Percentiles rank a stretch among this genome's conserved stretches.
Conservation (phyloP, 768 basidiomycete species). For the Kwoniella europaea region DNA sequence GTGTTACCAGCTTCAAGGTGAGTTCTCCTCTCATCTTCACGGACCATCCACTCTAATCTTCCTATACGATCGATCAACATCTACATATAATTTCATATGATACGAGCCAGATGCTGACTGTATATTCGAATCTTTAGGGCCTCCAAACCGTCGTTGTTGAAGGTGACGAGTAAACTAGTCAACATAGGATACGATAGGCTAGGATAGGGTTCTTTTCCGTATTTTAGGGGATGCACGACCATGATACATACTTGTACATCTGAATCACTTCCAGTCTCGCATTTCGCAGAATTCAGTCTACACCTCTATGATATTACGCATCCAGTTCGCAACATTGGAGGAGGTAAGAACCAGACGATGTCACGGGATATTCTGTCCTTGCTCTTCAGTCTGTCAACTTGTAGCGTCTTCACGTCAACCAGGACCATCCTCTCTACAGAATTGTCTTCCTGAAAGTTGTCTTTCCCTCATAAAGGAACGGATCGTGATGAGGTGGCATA, state of each 20-base stretch:
- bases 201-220: slow-evolving; percentile 11
- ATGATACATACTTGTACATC: slow-evolving; percentile 3
- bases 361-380: too few species aligned
- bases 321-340: too few species aligned
- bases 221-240: slow-evolving; percentile 15
- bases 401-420: too few species aligned
- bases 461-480: too few species aligned
- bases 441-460: too few species aligned
- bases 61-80: not conserved
- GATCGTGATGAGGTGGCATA: too few species aligned
- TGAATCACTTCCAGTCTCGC: too few species aligned
- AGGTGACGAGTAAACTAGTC: slow-evolving; percentile 54
- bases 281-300: too few species aligned
- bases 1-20: slow-evolving; percentile 78
- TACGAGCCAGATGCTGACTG: slow-evolving; percentile 16
- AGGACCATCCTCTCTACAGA: too few species aligned
- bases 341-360: too few species aligned
- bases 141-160: slow-evolving; percentile 83
- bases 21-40: slow-evolving; percentile 41
- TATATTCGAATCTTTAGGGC: slow-evolving; percentile 63
- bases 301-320: too few species aligned
- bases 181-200: not conserved
- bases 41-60: not conserved
- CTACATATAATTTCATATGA: not conserved
- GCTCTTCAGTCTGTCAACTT: too few species aligned